Evolutionary conservation across 2,329 filamentous ascomycete species (phyloP).

Genomic region (Aspergillus alliaceus): DNA sequence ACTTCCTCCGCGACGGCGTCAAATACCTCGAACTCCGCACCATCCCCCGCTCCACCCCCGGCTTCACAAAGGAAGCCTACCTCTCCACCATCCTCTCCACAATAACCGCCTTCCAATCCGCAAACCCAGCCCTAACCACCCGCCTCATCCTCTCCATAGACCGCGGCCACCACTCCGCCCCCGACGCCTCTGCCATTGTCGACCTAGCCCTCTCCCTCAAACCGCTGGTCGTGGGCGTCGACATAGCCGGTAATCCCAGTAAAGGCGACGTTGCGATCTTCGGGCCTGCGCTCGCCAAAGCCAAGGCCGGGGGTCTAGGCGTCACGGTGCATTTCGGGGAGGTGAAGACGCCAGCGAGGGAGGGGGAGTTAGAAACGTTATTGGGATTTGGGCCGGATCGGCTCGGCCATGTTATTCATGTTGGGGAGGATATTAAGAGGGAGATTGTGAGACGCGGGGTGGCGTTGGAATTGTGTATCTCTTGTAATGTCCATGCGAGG

Average conservation of each 20-base stretch:
- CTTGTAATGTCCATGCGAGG: slow-evolving; percentile 75
- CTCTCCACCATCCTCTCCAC: slow-evolving; percentile 64
- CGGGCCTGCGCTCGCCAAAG: slow-evolving; percentile 58
- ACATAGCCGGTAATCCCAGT: slow-evolving; percentile 75
- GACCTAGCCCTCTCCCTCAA: slow-evolving; percentile 60
- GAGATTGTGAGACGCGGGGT: slow-evolving; percentile 57
- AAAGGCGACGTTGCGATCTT: slow-evolving; percentile 63
- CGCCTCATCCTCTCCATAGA: slow-evolving; percentile 75
- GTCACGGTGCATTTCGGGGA: slow-evolving; percentile 81
- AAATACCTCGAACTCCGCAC: slow-evolving; percentile 78
- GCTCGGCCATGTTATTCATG: slow-evolving; percentile 77
- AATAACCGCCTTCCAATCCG: slow-evolving; percentile 55
- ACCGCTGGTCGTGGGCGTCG: slow-evolving; percentile 67
- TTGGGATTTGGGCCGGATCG: slow-evolving; percentile 67
- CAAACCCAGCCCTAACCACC: slow-evolving; percentile 53
- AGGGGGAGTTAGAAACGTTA: slow-evolving; percentile 62
- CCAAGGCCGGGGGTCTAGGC: slow-evolving; percentile 56
- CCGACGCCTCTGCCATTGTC: slow-evolving; percentile 64
- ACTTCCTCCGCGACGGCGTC: slow-evolving; percentile 71
- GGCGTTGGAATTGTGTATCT: slow-evolving; percentile 74
- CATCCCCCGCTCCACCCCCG: slow-evolving; percentile 66
- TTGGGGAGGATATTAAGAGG: slow-evolving; percentile 59
- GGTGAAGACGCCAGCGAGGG: slow-evolving; percentile 55
- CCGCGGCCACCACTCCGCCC: slow-evolving; percentile 58
- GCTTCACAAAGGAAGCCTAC: slow-evolving; percentile 64